Evolutionary conservation across 2,329 filamentous ascomycete genomes (phyloP), one percentile per base, ranked within the genome.

Genomic region (Chaetomium sp.): DNA sequence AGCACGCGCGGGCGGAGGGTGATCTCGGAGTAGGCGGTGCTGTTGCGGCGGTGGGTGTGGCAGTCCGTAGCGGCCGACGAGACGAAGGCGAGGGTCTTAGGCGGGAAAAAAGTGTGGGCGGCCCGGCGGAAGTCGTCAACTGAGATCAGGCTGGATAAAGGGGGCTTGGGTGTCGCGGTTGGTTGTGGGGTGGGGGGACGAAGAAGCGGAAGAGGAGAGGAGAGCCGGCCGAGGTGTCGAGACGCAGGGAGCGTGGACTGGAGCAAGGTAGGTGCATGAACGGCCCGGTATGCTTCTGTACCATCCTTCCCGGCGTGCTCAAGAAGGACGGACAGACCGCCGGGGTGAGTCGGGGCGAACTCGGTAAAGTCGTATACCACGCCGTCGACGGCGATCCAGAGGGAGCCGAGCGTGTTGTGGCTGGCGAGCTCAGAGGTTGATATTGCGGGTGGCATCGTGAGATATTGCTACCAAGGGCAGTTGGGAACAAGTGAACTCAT

Each of bases 61-160:
- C 79, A 74, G 71, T 83, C 88, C 6, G 86, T 89, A 12, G 87
- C 85, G 1, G 87, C 88, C 9, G 86, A 88, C 23, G 85, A 88
- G 72, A 87, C 85, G 71, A 90, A 90, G 0, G 87, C 88, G 85
- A 86, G 90, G n/a, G 87, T 84, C 71, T 90, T 90, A 25, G 82
- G 80, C 9, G 81, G 80, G 56, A 88, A 79, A 6, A 81, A 83
- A 29, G 78, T 77, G 19, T 81, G 80, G 4, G 87, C 87, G 0
- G 83, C 85, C 12, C 87, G 76, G 2, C 80, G 80, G 71, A 92
- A 92, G 83, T 91, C 89, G 12, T 92, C 88, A 89, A 86, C 72
- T 55, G 92, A 92, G 80, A 92, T 92, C 88, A 86, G 84, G 57
- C 81, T 84, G 38, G 76, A 76, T 65, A 90, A 88, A 0, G 83